Base-by-base conservation (phyloP, 2,329 filamentous ascomycete species). In the Cladorrhinum sp. region DNA sequence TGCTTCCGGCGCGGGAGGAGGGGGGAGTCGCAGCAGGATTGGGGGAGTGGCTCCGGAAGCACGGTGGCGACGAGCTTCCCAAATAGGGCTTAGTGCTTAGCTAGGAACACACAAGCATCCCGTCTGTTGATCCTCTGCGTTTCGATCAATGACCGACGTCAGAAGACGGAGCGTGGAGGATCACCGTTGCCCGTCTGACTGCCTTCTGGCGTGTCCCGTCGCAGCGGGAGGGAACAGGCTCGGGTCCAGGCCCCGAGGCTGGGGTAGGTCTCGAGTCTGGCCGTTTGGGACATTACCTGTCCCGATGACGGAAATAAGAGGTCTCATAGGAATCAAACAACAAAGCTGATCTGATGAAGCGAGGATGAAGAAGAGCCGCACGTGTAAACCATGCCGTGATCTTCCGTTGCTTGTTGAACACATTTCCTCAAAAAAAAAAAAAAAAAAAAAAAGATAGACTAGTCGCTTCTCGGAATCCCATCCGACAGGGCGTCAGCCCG, bases 1-100 rank as follows among this genome's bases (percentile, higher is more conserved):
- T 46, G 42, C 54, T 56, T 28, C 49, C 49, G 49, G 20, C 42
- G 42, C 42, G 49, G 49, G 49, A 51, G 21, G 49, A 24, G 4
- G 14, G 4, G 14, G 46, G 49, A 24, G 24, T 28, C 14, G 10
- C 21, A 28, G 49, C 21, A 50, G 46, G 46, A 50, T 21, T n/a
- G 14, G 23, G 49, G 6, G 49, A 51, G 39, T 28, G 49, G 53
- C 33, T 39, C 56, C 62, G 59, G 59, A 61, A 62, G 24, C 18
- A 60, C 57, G 57, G 59, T 55, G 57, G 51, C 62, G 59, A 58
- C 33, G 24, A 30, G 53, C 23, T 58, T 56, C 42, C 62, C 48
- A 21, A 58, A 62, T 10, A 24, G 8, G 46, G 57, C 28, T 42
- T 59, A 64, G 62, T 55, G 62, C 60, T 64, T 62, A 62, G 57